These are phyloP conservation scores for Wickerhamomyces hampshirensis DNA, from an alignment of 805 yeast genomes.

Conservation along the genomic window DNA sequence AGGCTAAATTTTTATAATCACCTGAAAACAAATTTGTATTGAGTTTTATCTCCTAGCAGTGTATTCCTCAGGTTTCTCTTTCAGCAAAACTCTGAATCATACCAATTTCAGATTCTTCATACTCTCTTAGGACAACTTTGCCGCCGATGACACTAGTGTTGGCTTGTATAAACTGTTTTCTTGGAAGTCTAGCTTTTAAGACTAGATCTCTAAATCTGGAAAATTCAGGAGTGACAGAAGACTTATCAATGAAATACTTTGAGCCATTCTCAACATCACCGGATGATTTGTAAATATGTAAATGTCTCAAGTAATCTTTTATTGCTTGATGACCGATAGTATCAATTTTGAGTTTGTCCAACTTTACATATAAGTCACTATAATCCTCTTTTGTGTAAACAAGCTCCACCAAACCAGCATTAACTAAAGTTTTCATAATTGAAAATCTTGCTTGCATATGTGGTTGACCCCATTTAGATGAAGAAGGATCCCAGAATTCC, in stretches of 20 bases:
- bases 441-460: conserved; percentile 93
- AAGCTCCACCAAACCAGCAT: conserved; percentile 57
- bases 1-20: background rate
- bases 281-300: conserved; percentile 76
- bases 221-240: conserved; percentile 61
- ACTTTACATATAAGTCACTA: conserved; percentile 54
- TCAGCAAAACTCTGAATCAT: conserved; percentile 76
- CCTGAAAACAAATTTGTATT: conserved; percentile 3
- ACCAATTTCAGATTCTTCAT: conserved; percentile 68
- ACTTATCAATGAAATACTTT: conserved; percentile 57
- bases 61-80: conserved; percentile 42
- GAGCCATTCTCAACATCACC: conserved; percentile 67
- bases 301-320: conserved; percentile 60
- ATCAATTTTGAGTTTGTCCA: conserved; percentile 60
- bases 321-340: conserved; percentile 71
- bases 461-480: conserved; percentile 89
- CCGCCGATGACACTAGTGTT: conserved; percentile 49
- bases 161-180: conserved; percentile 81
- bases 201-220: conserved; percentile 65
- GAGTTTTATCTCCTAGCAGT: too few species aligned
- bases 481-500: conserved; percentile 82
- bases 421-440: conserved; percentile 68
- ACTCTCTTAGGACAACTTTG: conserved; percentile 57
- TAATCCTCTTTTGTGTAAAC: conserved; percentile 39
- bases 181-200: conserved; percentile 68